phyloP scores from a whole-genome alignment of 257 asterid genomes.

The Capsicum chinense region DNA sequence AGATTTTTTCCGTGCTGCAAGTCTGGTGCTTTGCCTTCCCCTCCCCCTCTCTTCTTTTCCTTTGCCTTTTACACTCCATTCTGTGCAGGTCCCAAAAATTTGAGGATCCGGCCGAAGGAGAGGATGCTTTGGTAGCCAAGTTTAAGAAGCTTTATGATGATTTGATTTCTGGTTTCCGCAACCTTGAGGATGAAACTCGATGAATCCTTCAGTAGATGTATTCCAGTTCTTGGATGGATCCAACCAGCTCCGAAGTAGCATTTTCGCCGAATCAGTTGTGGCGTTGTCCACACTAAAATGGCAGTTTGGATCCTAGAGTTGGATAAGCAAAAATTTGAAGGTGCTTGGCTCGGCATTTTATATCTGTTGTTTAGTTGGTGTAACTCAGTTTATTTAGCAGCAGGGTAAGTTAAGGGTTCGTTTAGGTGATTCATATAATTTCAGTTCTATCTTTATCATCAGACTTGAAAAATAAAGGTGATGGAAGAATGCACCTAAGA shows the following conservation, averaged over 20 bases:
- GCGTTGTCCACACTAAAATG: background rate
- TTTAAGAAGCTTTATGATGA: slow-evolving; percentile 90
- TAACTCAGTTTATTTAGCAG: background rate
- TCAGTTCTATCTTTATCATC: background rate
- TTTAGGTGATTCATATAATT: background rate
- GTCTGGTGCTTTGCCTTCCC: background rate
- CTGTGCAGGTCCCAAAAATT: slow-evolving; percentile 89
- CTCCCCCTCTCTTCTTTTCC: background rate
- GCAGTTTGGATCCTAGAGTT: background rate
- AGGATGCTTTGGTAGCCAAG: slow-evolving; percentile 67
- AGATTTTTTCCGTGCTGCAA: background rate
- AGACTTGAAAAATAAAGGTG: slow-evolving; percentile 16
- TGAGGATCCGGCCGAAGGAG: slow-evolving; percentile 99
- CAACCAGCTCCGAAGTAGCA: background rate
- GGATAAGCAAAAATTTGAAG: background rate
- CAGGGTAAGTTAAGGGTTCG: background rate
- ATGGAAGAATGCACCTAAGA: background rate
- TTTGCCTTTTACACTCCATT: background rate
- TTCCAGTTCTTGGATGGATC: background rate
- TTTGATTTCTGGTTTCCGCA: slow-evolving; percentile 92
- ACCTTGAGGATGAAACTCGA: slow-evolving; percentile 91
- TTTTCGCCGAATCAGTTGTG: background rate
- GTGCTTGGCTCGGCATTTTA: background rate
- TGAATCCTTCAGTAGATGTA: slow-evolving; percentile 39
- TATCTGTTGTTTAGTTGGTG: background rate